phyloP scores from a whole-genome alignment of 2,329 filamentous ascomycete species.

The Paecilomyces sp. region DNA sequence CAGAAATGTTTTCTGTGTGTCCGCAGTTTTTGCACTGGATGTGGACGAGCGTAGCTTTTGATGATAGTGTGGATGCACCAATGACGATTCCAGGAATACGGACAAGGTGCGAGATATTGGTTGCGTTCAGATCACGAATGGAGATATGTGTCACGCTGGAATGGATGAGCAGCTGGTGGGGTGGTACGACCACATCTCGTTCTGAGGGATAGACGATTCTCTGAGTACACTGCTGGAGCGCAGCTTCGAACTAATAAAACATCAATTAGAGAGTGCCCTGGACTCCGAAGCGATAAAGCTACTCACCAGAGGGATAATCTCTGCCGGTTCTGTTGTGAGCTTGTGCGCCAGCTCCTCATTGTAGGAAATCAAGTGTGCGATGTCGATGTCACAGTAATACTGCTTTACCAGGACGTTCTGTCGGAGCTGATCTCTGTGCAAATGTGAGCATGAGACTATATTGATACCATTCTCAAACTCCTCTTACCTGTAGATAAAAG shows the following conservation, averaged over 20 bases:
- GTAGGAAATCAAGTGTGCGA: constrained; percentile 91
- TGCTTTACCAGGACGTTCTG: constrained; percentile 93
- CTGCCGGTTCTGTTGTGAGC: constrained; percentile 79
- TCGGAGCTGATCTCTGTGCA: constrained; percentile 75
- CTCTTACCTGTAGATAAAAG: constrained; percentile 81
- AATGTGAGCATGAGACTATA: constrained; percentile 1
- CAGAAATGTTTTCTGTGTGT: constrained; percentile 60
- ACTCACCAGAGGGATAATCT: constrained; percentile 81
- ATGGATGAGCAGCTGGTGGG: constrained; percentile 91
- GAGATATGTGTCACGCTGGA: constrained; percentile 85
- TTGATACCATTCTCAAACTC: not conserved
- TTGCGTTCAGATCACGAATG: constrained; percentile 88
- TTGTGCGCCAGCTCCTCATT: constrained; percentile 91
- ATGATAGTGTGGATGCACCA: constrained; percentile 91
- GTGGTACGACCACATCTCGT: constrained; percentile 62
- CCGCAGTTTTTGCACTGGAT: constrained; percentile 86
- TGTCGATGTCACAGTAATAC: constrained; percentile 93
- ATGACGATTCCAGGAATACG: constrained; percentile 97
- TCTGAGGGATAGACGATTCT: constrained; percentile 82
- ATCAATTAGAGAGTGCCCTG: constrained; percentile 4
- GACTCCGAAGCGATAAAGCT: not conserved
- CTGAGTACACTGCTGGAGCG: constrained; percentile 84
- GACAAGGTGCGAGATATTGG: constrained; percentile 89
- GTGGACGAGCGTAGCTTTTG: constrained; percentile 80
- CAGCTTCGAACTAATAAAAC: constrained; percentile 69